Evolutionary conservation across 441 rosid genomes (phyloP), one percentile per base, ranked within the genome.

Genomic region (Syzygium malaccense): DNA sequence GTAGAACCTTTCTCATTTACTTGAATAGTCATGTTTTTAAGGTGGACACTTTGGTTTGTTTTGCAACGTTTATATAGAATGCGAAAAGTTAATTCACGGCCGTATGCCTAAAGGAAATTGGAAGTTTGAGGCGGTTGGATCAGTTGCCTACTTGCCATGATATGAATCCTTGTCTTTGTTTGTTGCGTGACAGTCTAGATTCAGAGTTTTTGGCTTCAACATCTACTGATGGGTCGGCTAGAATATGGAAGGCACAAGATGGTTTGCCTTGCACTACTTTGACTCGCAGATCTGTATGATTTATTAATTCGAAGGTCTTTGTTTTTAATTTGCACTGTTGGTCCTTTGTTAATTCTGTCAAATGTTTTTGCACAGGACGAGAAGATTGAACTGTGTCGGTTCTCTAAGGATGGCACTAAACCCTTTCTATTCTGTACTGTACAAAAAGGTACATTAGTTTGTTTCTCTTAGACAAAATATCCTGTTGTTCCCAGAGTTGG

Each of bases 181-280:
- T 91, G 48, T 92, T 91, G 14, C 48, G 12, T 3, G 14, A 86
- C 92, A 97, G 99, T 94, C 93, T 98, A 86, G 99, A 98, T 91
- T 97, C 99, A 57, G 99, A 95, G 94, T 97, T 93, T 92, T 92
- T 97, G 93, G 99, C 96, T 68, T 94, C 99, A 88, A 95, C 98
- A 89, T 98, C 97, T 55, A 92, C 93, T 88, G 99, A 97, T 94
- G 99, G 99, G 91, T 94, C 98, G n/a, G 99, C 95, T 88, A 97
- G 99, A 94, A 93, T 98, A 94, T 98, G 99, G 99, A 98, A 95
- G 92, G 91, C 94, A 78, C 98, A 95, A 88, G 98, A 96, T 92
- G 98, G 99, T 86, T 90, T 93, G 83, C 96, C 98, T 87, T 78
- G 94, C 91, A 90, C 95, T 48, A 92, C 97, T 90, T 93, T 98